A percentile compares a stretch with the other conserved stretches of the same genome.
These are phyloP conservation scores for Colletotrichum filicis DNA, from an alignment of 2,329 filamentous ascomycete species.

Conservation along the genomic window DNA sequence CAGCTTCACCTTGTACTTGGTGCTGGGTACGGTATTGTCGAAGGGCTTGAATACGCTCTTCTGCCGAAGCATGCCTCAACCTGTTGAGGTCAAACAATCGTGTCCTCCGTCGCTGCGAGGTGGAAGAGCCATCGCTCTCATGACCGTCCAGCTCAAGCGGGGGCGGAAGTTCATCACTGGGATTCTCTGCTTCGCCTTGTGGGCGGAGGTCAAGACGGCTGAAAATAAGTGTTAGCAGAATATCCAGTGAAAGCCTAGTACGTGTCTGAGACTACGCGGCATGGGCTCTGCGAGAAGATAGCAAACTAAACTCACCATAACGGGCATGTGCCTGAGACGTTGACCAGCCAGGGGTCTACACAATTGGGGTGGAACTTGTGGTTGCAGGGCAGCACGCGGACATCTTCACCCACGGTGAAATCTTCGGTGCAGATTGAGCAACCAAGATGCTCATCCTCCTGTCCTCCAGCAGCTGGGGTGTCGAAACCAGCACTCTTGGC, in stretches of 20 bases:
- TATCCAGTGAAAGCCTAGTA: neutral
- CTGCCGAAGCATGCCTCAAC: constrained; percentile 67
- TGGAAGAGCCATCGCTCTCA: constrained; percentile 45
- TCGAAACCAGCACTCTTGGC: neutral
- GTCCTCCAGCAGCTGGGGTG: neutral
- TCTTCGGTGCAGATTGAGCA: constrained; percentile 79
- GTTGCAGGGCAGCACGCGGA: constrained; percentile 73
- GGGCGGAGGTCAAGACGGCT: constrained; percentile 67
- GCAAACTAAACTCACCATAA: constrained; percentile 66
- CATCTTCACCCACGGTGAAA: constrained; percentile 73
- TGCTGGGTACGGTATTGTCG: constrained; percentile 59
- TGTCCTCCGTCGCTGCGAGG: constrained; percentile 56
- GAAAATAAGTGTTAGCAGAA: constrained; percentile 34
- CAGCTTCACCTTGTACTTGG: constrained; percentile 35
- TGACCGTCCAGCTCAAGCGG: constrained; percentile 53
- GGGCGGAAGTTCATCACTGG: constrained; percentile 48
- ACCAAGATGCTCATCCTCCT: constrained; percentile 56
- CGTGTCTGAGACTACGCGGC: neutral
- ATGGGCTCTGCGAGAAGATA: neutral
- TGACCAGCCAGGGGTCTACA: constrained; percentile 76
- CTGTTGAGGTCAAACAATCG: constrained; percentile 67
- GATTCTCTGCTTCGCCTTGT: constrained; percentile 39
- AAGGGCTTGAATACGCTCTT: constrained; percentile 71
- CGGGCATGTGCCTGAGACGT: constrained; percentile 76
- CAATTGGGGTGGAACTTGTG: constrained; percentile 77